Evolutionary conservation across 495 filamentous ascomycete genomes (phyloP).

Genomic region (Neurospora sp.): DNA sequence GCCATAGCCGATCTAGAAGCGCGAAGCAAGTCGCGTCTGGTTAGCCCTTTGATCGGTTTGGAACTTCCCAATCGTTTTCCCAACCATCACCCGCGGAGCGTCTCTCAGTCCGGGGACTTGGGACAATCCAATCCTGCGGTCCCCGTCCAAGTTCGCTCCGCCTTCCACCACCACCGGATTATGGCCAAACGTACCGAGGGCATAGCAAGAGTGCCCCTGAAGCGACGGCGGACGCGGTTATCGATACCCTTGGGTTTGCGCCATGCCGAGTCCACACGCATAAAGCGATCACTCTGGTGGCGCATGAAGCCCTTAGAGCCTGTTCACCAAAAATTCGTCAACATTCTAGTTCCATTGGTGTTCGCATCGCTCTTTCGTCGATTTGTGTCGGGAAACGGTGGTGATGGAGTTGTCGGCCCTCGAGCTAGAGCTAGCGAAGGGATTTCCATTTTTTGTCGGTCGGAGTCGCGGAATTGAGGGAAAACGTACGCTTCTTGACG

Average conservation of each 20-base stretch:
- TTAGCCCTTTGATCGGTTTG: constrained; percentile 8
- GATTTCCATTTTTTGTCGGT: constrained; percentile 8
- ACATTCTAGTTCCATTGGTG: constrained; percentile 8
- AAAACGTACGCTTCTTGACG: constrained; percentile 94
- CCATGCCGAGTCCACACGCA: constrained; percentile 76
- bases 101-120: not conserved
- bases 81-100: not conserved
- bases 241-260: constrained; percentile 99
- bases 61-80: not conserved
- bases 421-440: constrained; percentile 2
- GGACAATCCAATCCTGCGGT: not conserved
- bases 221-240: constrained; percentile 69
- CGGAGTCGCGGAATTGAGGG: constrained; percentile 6
- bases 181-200: constrained; percentile 69
- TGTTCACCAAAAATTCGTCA: constrained; percentile 31
- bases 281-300: constrained; percentile 96
- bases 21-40: constrained; percentile 1
- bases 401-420: constrained; percentile 3
- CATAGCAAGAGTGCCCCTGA: constrained; percentile 92
- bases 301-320: constrained; percentile 85
- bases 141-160: not conserved
- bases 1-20: constrained; percentile 81
- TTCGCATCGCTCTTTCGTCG: not conserved
- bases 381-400: not conserved
- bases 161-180: not conserved